Conservation (phyloP, 257 asterid species). For the Ligustrum vulgare region DNA sequence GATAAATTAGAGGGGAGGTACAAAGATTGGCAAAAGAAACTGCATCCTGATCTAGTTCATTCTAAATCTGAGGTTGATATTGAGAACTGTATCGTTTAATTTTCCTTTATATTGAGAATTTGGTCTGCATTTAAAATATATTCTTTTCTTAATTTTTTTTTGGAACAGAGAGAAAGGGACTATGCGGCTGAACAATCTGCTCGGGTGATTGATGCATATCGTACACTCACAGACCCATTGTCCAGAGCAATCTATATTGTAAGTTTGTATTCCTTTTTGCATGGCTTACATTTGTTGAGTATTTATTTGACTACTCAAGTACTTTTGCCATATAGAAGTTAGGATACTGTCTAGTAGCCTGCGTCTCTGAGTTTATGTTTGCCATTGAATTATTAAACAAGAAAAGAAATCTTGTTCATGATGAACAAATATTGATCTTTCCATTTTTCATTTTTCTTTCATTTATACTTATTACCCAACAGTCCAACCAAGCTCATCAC, state of each 20-base stretch:
- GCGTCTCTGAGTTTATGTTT: slow-evolving; percentile 13
- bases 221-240: slow-evolving; percentile 74
- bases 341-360: neutral
- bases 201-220: slow-evolving; percentile 82
- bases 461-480: slow-evolving; percentile 5
- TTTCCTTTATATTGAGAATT: neutral
- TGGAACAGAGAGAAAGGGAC: slow-evolving; percentile 73
- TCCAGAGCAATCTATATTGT: slow-evolving; percentile 80
- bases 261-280: slow-evolving; percentile 32
- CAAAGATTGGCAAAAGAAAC: slow-evolving; percentile 96
- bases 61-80: slow-evolving; percentile 72
- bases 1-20: slow-evolving; percentile 70
- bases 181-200: slow-evolving; percentile 97
- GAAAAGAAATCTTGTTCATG: slow-evolving; percentile 10
- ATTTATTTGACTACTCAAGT: neutral
- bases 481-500: neutral
- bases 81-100: neutral
- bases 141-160: slow-evolving; percentile 9
- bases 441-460: neutral
- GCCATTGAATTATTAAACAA: slow-evolving; percentile 1
- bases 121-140: neutral
- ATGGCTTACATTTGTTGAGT: slow-evolving; percentile 14
- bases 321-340: neutral
- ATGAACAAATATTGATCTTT: neutral
- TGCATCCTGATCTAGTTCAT: slow-evolving; percentile 96